Base-by-base conservation (phyloP, 1,284 basidiomycete species). In the Tausonia pullulans region DNA sequence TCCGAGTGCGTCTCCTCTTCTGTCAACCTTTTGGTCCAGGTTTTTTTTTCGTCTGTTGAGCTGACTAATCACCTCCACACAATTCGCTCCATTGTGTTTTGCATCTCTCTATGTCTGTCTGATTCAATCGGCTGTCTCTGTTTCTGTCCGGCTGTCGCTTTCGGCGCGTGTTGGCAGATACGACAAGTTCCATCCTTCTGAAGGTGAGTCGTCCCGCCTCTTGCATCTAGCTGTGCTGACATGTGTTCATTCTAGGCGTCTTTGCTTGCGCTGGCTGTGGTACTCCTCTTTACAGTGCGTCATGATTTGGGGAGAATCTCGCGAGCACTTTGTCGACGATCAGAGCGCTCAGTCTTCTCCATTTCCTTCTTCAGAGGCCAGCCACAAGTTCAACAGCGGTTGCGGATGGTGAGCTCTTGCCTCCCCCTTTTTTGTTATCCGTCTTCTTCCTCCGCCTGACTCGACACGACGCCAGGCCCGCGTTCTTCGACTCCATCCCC, bases 401-500 rank as follows among this genome's bases (percentile, higher is more conserved):
- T 66, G 65, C 39, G 55, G 55, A 27, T 48, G 63, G 64, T 65
- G 13, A 10, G 63, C 61, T 6, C 7, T 5, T 40, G 10, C 43
- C n/a, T 16, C 41, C 6, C 16, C 45, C 46, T 0, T 10, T 27
- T 0, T 10, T 27, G 16, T 54, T 56, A n/a, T 5, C 40, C 44
- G 7, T 27, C 41, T 50, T 39, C 14, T 11, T 63, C 27, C 8
- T 14, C 27, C 5, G 39, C 16, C 7, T 40, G 4, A 13, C 16
- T 57, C 27, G 16, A 11, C 4, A 5, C 4, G 39, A 11, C 50
- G 39, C 58, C 10, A 59, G 62, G 63, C 60, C 61, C 8, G 51
- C 65, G 13, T 66, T 66, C 61, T 66, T 54, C 45, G 65, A 66
- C 48, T 61, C 65, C 9, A 55, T 66, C 57, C 65, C 65, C 14